These are phyloP conservation scores for Eremothecium cymbalariae DNA, from an alignment of 1,139 yeast species.

Conservation along the genomic window DNA sequence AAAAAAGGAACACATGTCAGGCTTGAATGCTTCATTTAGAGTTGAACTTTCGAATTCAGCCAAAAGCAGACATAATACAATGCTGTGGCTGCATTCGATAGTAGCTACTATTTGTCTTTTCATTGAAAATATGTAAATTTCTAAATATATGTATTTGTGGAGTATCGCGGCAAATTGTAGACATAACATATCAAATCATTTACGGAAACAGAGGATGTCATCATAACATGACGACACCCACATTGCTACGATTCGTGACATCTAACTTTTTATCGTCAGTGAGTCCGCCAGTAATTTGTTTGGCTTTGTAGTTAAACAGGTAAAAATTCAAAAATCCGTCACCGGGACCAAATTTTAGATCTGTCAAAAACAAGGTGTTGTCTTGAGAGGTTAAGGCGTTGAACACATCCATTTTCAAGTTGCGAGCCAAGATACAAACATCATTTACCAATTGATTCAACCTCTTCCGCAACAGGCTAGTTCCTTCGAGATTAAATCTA, in stretches of 20 bases:
- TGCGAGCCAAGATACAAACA: slow-evolving; percentile 64
- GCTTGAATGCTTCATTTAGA: too few species aligned
- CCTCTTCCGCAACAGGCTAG: slow-evolving; percentile 44
- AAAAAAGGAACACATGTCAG: too few species aligned
- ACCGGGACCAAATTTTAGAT: slow-evolving; percentile 85
- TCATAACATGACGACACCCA: slow-evolving; percentile 80
- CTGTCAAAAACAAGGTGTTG: slow-evolving; percentile 71
- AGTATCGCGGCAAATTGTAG: too few species aligned
- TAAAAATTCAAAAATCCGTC: slow-evolving; percentile 90
- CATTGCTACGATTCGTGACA: slow-evolving; percentile 57
- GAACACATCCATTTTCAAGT: slow-evolving; percentile 72
- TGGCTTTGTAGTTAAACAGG: slow-evolving; percentile 79
- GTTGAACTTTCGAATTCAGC: too few species aligned
- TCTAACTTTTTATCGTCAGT: slow-evolving; percentile 46
- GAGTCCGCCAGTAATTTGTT: slow-evolving; percentile 76
- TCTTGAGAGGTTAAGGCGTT: slow-evolving; percentile 90
- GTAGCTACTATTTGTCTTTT: too few species aligned
- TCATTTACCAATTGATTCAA: slow-evolving; percentile 57
- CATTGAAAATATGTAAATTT: too few species aligned
- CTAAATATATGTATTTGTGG: too few species aligned
- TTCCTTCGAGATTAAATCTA: slow-evolving; percentile 31
- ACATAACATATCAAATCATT: too few species aligned
- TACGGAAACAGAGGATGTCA: too few species aligned
- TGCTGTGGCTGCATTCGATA: too few species aligned
- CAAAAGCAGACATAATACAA: too few species aligned